phyloP scores from a whole-genome alignment of 306 rosid species.

The Lathyrus sativus region DNA sequence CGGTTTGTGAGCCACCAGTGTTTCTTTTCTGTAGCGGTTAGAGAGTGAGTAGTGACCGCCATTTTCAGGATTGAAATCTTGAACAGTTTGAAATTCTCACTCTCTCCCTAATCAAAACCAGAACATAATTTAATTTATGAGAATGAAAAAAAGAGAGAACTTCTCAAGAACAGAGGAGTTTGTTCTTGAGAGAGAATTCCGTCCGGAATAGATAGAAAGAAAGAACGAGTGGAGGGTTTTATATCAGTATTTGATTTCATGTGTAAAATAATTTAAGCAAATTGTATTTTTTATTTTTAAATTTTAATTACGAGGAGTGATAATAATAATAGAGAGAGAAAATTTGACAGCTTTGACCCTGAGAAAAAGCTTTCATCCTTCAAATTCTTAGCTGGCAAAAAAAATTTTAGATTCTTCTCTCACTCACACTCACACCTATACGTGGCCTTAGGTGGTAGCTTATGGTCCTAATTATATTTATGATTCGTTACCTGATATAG shows the following conservation, averaged over 20 bases:
- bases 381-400: constrained; percentile 86
- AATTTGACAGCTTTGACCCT: constrained; percentile 76
- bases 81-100: constrained; percentile 34
- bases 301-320: not conserved
- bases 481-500: constrained; percentile 28
- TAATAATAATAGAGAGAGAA: not conserved
- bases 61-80: constrained; percentile 40
- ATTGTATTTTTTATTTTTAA: not conserved
- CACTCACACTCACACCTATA: constrained; percentile 28
- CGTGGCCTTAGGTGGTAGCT: constrained; percentile 33
- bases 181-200: not conserved
- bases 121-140: constrained; percentile 41
- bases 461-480: constrained; percentile 23
- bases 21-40: constrained; percentile 59
- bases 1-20: constrained; percentile 96
- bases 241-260: constrained; percentile 39
- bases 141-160: constrained; percentile 28
- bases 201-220: constrained; percentile 16
- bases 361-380: constrained; percentile 72
- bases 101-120: constrained; percentile 37
- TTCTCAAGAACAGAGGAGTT: not conserved
- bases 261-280: not conserved
- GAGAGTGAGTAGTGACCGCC: constrained; percentile 62
- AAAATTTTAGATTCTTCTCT: constrained; percentile 51
- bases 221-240: constrained; percentile 39